These are phyloP conservation scores for Pyrenochaeta sp. DNA, from an alignment of 2,329 filamentous ascomycete species.

Conservation along the genomic window DNA sequence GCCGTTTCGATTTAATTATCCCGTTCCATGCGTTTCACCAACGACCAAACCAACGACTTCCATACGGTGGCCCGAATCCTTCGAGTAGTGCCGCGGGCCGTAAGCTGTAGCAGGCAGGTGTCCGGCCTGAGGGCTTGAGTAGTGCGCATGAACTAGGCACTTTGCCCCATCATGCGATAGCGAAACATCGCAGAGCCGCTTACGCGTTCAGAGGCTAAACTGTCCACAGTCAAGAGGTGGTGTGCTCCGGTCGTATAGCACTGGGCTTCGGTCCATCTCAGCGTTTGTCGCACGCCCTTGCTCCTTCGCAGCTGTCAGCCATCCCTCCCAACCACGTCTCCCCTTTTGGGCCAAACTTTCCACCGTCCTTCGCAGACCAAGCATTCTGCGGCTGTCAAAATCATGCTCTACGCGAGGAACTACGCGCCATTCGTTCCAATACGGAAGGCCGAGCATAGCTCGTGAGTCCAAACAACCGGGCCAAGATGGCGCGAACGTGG, in stretches of 20 bases:
- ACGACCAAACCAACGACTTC: not conserved
- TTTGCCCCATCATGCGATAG: constrained; percentile 1
- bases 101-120: constrained; percentile 7
- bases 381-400: constrained; percentile 26
- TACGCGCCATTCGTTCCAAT: constrained; percentile 16
- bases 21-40: constrained; percentile 19
- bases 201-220: constrained; percentile 2
- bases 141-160: not conserved
- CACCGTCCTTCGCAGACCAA: constrained; percentile 10
- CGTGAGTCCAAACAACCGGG: constrained; percentile 19
- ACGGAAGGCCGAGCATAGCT: constrained; percentile 9
- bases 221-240: constrained; percentile 2
- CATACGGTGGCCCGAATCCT: not conserved
- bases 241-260: constrained; percentile 8
- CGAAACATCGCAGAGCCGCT: constrained; percentile 9
- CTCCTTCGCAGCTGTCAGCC: constrained; percentile 20
- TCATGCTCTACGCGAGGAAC: constrained; percentile 30
- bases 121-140: not conserved
- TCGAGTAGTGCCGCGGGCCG: not conserved
- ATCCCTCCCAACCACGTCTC: constrained; percentile 26
- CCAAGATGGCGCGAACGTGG: constrained; percentile 27
- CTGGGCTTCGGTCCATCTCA: constrained; percentile 4
- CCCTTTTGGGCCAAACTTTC: constrained; percentile 5
- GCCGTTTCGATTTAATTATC: constrained; percentile 17
- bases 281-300: constrained; percentile 24